Conservation (phyloP, 305 asterid genomes). For the Solanum hybrid region DNA sequence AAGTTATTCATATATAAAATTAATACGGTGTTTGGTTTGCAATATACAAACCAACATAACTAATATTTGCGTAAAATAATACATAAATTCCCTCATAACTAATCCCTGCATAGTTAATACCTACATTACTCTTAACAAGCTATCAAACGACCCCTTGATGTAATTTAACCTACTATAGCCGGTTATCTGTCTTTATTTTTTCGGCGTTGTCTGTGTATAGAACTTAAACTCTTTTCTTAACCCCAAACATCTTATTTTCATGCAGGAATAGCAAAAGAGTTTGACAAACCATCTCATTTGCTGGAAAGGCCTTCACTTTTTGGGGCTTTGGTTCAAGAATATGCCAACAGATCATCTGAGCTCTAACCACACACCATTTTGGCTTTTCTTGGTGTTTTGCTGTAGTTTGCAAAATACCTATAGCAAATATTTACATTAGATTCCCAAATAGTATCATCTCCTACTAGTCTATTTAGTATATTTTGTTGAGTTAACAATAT, state of each 20-base stretch:
- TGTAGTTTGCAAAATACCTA: neutral
- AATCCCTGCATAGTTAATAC: neutral
- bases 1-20: neutral
- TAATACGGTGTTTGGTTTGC: neutral
- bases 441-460: neutral
- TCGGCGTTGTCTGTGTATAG: neutral
- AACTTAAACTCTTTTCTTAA: neutral
- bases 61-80: neutral
- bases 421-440: neutral
- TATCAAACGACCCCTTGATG: neutral
- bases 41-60: neutral
- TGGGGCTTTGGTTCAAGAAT: constrained; percentile 88
- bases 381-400: neutral
- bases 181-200: neutral
- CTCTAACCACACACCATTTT: constrained; percentile 16
- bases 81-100: neutral
- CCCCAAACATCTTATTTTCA: neutral
- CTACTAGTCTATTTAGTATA: neutral
- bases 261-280: constrained; percentile 68
- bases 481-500: neutral
- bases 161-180: neutral
- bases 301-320: constrained; percentile 75
- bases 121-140: neutral
- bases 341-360: constrained; percentile 64
- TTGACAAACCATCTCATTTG: constrained; percentile 54